Evolutionary conservation across 495 filamentous ascomycete genomes (phyloP), one percentile per base, ranked within the genome.

Genomic region (Penicillium pulvis): DNA sequence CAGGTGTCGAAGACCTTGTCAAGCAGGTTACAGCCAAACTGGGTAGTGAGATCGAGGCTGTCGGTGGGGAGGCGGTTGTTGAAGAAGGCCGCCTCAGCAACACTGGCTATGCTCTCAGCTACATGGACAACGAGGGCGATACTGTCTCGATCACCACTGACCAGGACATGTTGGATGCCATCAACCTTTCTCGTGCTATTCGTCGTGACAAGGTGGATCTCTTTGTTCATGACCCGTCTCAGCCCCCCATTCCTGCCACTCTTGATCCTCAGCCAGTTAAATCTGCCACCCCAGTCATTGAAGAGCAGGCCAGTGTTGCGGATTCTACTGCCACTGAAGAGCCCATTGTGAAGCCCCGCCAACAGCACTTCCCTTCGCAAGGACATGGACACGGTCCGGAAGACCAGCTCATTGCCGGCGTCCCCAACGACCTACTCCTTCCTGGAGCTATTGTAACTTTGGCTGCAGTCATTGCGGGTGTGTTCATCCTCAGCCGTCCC

Each of bases 81-180:
- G 84, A 88, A 49, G 90, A 96, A 17, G 94, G 92, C 45, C 87
- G 83, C 64, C 80, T 98, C 30, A 85, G 87, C 35, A 80, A 85
- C 42, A 83, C 84, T n/a, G 94, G 94, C 24, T 98, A 90, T 68
- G 94, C 95, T 42, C 77, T 99, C 57, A 97, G 92, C 81, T 99
- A 98, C 69, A 79, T 98, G 52, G 94, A 99, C 71, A 92, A 97
- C 62, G 94, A 99, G 66, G 95, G 94, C 41, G 94, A 99, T 68
- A 92, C 93, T 9, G 94, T 99, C 20, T 96, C 92, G 47, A 95
- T 99, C 70, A 99, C 95, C 26, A 97, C 93, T 0, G 92, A 97
- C 67, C 86, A 90, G 55, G 94, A 99, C 69, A 83, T 99, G 39
- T 71, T 93, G 4, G 94, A 99, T 71, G 92, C 94, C 5, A 92